A percentile compares a stretch with the other conserved stretches of the same genome.
Evolutionary conservation across 2,329 filamentous ascomycete species (phyloP).

Genomic region (Alternaria viburni): DNA sequence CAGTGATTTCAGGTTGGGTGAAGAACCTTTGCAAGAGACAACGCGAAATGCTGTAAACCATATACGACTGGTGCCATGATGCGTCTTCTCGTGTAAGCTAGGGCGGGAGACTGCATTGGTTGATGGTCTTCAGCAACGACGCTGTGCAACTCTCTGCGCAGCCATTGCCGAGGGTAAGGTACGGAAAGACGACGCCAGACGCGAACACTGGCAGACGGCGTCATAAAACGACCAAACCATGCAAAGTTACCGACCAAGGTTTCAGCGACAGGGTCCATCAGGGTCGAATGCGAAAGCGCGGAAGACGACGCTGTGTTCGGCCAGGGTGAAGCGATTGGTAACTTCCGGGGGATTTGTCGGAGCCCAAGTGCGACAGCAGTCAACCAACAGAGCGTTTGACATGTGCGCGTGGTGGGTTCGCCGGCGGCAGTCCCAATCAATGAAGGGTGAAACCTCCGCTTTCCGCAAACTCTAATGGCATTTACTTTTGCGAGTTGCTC

Average conservation of each 20-base stretch:
- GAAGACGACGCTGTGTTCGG: background rate
- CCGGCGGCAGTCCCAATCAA: conserved; percentile 1
- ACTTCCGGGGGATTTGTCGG: conserved; percentile 1
- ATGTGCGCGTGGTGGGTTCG: conserved; percentile 11
- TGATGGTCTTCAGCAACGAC: background rate
- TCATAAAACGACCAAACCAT: background rate
- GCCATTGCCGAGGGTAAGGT: background rate
- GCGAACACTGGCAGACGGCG: background rate
- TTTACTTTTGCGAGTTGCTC: conserved; percentile 11
- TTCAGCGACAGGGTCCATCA: background rate
- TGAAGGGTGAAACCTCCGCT: conserved; percentile 15
- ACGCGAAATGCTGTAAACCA: background rate
- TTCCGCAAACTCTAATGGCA: background rate
- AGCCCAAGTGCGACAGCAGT: background rate
- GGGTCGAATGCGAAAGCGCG: background rate
- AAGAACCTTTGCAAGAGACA: background rate
- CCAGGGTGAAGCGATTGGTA: conserved; percentile 3
- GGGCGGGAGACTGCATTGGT: conserved; percentile 4
- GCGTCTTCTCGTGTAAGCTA: background rate
- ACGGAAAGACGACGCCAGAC: background rate
- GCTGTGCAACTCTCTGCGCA: background rate
- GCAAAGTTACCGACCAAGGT: background rate
- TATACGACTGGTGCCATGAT: background rate
- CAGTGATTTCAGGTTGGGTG: background rate
- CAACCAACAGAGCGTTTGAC: conserved; percentile 12